Evolutionary conservation across 352 stramenopile species (phyloP), one percentile per base, ranked within the genome.

Genomic region (Phytopythium oedochilum): DNA sequence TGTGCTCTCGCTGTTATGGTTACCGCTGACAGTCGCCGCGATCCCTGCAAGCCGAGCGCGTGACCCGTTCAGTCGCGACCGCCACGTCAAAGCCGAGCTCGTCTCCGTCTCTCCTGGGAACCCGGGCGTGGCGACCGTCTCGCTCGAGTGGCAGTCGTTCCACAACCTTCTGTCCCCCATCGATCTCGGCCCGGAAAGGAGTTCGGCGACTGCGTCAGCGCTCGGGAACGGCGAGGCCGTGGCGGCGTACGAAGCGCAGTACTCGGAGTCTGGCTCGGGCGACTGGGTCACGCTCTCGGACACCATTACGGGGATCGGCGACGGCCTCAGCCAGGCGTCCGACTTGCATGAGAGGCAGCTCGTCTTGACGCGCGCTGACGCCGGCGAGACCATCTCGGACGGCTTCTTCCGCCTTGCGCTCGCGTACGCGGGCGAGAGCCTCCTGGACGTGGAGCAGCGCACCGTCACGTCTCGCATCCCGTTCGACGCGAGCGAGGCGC

Each of bases 401-500:
- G 81, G 81, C 1, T 78, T 74, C 25, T 92, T 92, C 54, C 70
- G 68, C 9, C 52, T 92, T 5, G 57, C 63, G 0, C 29, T 89
- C 1, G 73, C 69, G 1, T 69, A 76, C 42, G 73, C 72, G 10
- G 62, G 76, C 18, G 51, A 61, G 34, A 80, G 65, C 52, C 29
- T 38, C 3, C 61, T 80, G 6, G 59, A 80, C 45, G 55, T 70
- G 28, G 68, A 74, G n/a, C 66, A 78, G 44, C 66, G 48, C 44
- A 64, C 59, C 1, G 53, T 86, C 31, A 89, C 82, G 26, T 64
- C 71, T 15, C 63, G 58, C 18, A 94, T 97, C 50, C 48, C 78
- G 39, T 91, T 92, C 55, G 83, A 90, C 60, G 86, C 87, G 31
- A 86, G 64, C 31, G 79, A 70, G 32, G 53, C 54, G 20, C 55